phyloP scores from a whole-genome alignment of 31 red algal genomes.

The Odonthalia washingtoniensis region DNA sequence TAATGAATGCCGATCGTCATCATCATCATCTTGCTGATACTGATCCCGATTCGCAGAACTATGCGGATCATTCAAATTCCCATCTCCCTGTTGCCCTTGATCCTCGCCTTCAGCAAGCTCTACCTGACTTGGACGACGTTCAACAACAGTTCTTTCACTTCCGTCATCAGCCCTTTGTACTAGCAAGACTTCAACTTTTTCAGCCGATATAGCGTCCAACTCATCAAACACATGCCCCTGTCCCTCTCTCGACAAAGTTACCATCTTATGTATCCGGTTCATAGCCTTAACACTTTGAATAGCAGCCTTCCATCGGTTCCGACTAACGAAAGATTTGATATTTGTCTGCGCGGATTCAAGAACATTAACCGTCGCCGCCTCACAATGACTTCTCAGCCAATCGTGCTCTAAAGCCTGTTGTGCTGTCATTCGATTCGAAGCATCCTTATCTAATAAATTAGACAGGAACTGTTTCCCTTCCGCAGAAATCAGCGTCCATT shows the following conservation, averaged over 20 bases:
- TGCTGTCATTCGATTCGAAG: conserved; percentile 77
- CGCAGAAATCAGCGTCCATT: conserved; percentile 67
- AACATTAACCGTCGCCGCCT: conserved; percentile 69
- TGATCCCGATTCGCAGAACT: too few species aligned
- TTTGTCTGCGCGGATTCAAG: conserved; percentile 72
- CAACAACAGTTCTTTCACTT: too few species aligned
- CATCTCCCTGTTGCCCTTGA: too few species aligned
- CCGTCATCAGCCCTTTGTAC: conserved; percentile 27
- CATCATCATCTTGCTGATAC: too few species aligned
- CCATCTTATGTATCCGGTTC: conserved; percentile 76
- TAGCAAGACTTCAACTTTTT: conserved; percentile 26
- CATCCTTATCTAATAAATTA: conserved; percentile 78
- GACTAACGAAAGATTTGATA: conserved; percentile 76
- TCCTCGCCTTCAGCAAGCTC: background rate
- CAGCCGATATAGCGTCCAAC: conserved; percentile 38
- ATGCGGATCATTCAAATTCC: too few species aligned
- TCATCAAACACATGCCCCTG: conserved; percentile 30
- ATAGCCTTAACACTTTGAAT: conserved; percentile 79
- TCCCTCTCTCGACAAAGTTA: conserved; percentile 49
- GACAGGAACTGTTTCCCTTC: conserved; percentile 76
- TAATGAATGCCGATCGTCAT: too few species aligned
- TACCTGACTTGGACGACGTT: background rate
- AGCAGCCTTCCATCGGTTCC: conserved; percentile 71
- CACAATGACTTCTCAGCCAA: conserved; percentile 73
- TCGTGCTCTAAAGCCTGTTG: conserved; percentile 80